phyloP scores from a whole-genome alignment of 495 filamentous ascomycete genomes.

The Platismatia glauca region DNA sequence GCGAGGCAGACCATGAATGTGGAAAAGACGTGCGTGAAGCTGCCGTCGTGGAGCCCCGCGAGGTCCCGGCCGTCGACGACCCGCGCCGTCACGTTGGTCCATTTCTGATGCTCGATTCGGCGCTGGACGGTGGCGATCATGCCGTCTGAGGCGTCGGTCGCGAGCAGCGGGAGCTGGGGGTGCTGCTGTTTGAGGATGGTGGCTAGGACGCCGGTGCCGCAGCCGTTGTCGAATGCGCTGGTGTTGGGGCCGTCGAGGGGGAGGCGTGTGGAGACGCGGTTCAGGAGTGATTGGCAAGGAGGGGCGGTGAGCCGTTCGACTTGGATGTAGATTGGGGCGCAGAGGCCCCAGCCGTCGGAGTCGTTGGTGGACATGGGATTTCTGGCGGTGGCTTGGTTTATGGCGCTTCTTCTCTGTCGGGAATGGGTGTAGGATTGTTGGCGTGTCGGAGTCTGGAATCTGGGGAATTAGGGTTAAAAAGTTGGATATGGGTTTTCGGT shows the following conservation, averaged over 20 bases:
- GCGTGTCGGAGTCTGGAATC: not conserved
- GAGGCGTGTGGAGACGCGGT: not conserved
- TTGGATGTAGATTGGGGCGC: not conserved
- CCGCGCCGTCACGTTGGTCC: slow-evolving; percentile 1
- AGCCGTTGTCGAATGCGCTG: slow-evolving; percentile 13
- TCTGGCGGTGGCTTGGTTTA: no score
- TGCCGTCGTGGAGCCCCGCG: not conserved
- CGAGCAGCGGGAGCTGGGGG: not conserved
- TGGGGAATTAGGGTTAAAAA: not conserved
- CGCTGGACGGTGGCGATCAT: slow-evolving; percentile 4
- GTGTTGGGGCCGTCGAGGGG: not conserved
- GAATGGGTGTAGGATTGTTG: not conserved
- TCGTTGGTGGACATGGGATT: not conserved
- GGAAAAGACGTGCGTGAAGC: slow-evolving; percentile 10
- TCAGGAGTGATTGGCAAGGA: not conserved
- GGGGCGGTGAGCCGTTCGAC: slow-evolving; percentile 3
- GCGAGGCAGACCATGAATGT: slow-evolving; percentile 18
- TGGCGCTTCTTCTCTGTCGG: no score
- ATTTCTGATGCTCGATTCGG: not conserved
- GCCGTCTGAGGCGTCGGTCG: slow-evolving; percentile 7
- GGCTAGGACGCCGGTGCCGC: slow-evolving; percentile 12
- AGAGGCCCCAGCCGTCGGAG: not conserved
- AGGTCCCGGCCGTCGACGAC: slow-evolving; percentile 5
- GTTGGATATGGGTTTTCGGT: not conserved
- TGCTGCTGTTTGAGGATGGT: not conserved